Base-by-base conservation (phyloP, 2,329 filamentous ascomycete genomes). In the Botryosphaeria dothidea region DNA sequence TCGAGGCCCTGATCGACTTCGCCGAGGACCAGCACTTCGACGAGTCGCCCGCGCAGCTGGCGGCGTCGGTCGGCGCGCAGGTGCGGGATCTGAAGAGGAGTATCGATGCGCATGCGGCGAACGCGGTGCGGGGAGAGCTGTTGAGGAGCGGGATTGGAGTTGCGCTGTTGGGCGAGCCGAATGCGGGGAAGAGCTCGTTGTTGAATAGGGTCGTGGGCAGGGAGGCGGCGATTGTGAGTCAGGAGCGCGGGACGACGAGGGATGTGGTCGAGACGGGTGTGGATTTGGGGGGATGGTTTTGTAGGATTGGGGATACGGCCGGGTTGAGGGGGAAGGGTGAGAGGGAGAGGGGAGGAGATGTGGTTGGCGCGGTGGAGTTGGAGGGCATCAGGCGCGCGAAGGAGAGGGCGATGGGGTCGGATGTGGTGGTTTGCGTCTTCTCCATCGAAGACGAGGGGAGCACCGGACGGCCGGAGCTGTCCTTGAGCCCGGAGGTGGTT, bases 1-100 rank as follows among this genome's bases (percentile, higher is more conserved):
- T 99, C 43, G 95, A 99, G 78, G 95, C 95, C 0, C 80, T 99
- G 69, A 98, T 99, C 67, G 95, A 99, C 78, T 99, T 99, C 75
- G 91, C 92, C 0, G 95, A 99, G 76, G 95, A 98, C 72, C 94
- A 99, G 78, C 92, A 98, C 79, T 96, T 99, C 72, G 93, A 98
- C 70, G 93, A 97, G 77, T 90, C 92, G 2, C 91, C 92, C 0
- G 80, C 84, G 0, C 85, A 91, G 64, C 82, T 98, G 23, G 84
- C 96, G 49, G 76, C 74, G 0, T 92, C 88, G 56, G 91, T 97
- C 31, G 85, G 87, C 1, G 70, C 69, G 0, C 88, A 93, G 72
- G 86, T 96, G 2, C 73, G 76, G 1, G 75, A 73, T 0, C 85
- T 98, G 64, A 80, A 88, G 63, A 73, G 75, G 31, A 84, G 88